Percentiles rank a stretch among this genome's conserved stretches.
phyloP scores from a whole-genome alignment of 495 filamentous ascomycete species.

The Thermothielavioides terrestris region DNA sequence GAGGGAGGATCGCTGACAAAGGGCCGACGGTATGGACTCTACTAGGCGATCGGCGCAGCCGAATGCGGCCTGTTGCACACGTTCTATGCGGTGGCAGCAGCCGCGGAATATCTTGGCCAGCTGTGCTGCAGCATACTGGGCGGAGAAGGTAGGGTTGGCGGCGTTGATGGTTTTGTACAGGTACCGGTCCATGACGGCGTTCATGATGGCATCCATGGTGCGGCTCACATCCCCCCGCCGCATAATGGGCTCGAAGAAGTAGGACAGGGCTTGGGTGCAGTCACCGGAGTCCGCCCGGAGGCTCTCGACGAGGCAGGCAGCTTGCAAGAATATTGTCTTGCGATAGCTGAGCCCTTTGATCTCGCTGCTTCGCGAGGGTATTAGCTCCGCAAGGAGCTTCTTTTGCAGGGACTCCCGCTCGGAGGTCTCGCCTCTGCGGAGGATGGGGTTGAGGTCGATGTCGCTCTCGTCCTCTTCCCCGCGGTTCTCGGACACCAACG shows the following conservation, averaged over 20 bases:
- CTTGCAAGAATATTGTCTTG: conserved; percentile 82
- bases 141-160: conserved; percentile 63
- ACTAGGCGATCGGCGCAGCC: conserved; percentile 79
- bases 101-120: conserved; percentile 73
- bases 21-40: conserved; percentile 69
- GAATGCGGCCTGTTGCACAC: conserved; percentile 77
- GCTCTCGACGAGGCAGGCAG: conserved; percentile 76
- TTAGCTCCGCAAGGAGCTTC: conserved; percentile 56
- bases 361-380: conserved; percentile 66
- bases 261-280: conserved; percentile 76
- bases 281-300: conserved; percentile 74
- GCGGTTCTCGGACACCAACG: conserved; percentile 73
- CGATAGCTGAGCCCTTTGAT: conserved; percentile 75
- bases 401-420: conserved; percentile 76
- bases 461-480: conserved; percentile 87
- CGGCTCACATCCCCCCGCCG: conserved; percentile 67
- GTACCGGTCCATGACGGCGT: conserved; percentile 64
- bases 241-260: conserved; percentile 87
- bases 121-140: conserved; percentile 79
- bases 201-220: conserved; percentile 78
- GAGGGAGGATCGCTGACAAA: conserved; percentile 81
- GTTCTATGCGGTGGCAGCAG: conserved; percentile 85
- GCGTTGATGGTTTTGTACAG: conserved; percentile 61
- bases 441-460: conserved; percentile 86
- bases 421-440: conserved; percentile 69